Conservation (phyloP, 345 rosid species). For the Turritis glabra region DNA sequence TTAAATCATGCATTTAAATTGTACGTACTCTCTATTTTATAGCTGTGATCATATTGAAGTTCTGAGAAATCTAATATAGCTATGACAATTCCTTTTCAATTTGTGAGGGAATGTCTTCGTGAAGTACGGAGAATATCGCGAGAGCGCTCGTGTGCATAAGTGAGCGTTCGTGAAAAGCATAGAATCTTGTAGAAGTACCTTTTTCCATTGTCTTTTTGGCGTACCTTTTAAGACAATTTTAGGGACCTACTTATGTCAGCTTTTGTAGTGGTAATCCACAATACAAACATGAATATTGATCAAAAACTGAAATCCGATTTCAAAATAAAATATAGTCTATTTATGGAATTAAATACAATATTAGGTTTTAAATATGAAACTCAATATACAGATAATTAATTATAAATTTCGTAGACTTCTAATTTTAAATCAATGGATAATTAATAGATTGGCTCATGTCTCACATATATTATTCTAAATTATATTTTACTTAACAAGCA, state of each 20-base stretch:
- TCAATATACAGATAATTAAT: too few relatives aligned
- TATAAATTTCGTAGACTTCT: background rate
- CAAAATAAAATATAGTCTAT: too few relatives aligned
- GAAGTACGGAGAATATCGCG: slow-evolving; percentile 13
- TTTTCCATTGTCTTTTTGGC: background rate
- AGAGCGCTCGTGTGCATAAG: slow-evolving; percentile 17
- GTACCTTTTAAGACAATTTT: background rate
- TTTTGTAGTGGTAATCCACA: background rate
- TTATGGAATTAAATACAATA: too few relatives aligned
- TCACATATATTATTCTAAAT: too few relatives aligned
- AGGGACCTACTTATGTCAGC: background rate
- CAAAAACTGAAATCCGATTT: too few relatives aligned
- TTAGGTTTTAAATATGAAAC: too few relatives aligned
- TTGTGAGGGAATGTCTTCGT: slow-evolving; percentile 13
- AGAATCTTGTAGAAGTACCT: slow-evolving; percentile 5
- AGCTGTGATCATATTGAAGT: background rate
- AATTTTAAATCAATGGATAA: too few relatives aligned
- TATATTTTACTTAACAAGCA: too few relatives aligned
- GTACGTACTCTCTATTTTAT: too few relatives aligned
- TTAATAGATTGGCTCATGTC: too few relatives aligned
- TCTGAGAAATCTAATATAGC: background rate
- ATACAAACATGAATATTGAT: background rate
- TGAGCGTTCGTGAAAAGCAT: background rate
- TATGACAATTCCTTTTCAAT: background rate
- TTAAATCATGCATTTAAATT: background rate